Conservation (phyloP, 305 asterid species). For the Stenogyne calaminthoides region DNA sequence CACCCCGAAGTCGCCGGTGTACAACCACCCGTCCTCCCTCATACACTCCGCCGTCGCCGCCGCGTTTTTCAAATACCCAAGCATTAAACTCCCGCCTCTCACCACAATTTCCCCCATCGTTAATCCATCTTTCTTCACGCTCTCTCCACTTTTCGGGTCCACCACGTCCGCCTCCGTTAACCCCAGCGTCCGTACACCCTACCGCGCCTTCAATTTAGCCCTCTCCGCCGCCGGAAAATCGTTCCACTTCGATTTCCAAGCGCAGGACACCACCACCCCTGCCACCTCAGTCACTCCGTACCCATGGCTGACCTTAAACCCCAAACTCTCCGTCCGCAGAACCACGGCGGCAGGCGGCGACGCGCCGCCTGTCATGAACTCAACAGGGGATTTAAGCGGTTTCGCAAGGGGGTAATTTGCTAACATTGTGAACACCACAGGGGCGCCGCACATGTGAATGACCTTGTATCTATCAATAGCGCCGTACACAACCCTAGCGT, state of each 20-base stretch:
- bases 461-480: slow-evolving; percentile 40
- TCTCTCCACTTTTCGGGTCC: slow-evolving; percentile 40
- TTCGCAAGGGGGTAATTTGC: slow-evolving; percentile 35
- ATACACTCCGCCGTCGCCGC: slow-evolving; percentile 52
- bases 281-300: slow-evolving; percentile 68
- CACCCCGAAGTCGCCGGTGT: slow-evolving; percentile 72
- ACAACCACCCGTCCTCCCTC: slow-evolving; percentile 57
- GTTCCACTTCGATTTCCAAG: slow-evolving; percentile 62
- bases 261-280: slow-evolving; percentile 52
- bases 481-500: slow-evolving; percentile 38
- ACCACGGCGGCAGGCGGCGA: slow-evolving; percentile 62
- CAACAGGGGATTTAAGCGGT: slow-evolving; percentile 37
- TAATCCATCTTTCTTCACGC: slow-evolving; percentile 53
- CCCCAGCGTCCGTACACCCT: slow-evolving; percentile 58
- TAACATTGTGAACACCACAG: slow-evolving; percentile 55
- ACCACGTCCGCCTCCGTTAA: slow-evolving; percentile 57
- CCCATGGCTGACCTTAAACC: slow-evolving; percentile 53
- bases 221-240: slow-evolving; percentile 44
- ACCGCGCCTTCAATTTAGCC: slow-evolving; percentile 58
- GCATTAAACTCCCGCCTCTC: slow-evolving; percentile 57
- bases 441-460: slow-evolving; percentile 73
- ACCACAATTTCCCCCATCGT: slow-evolving; percentile 60
- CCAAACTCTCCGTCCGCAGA: slow-evolving; percentile 45
- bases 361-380: slow-evolving; percentile 53
- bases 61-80: slow-evolving; percentile 62